A percentile compares a stretch with the other conserved stretches of the same genome.
phyloP scores from a whole-genome alignment of 1,139 yeast genomes.

The Geotrichum citri-aurantii region DNA sequence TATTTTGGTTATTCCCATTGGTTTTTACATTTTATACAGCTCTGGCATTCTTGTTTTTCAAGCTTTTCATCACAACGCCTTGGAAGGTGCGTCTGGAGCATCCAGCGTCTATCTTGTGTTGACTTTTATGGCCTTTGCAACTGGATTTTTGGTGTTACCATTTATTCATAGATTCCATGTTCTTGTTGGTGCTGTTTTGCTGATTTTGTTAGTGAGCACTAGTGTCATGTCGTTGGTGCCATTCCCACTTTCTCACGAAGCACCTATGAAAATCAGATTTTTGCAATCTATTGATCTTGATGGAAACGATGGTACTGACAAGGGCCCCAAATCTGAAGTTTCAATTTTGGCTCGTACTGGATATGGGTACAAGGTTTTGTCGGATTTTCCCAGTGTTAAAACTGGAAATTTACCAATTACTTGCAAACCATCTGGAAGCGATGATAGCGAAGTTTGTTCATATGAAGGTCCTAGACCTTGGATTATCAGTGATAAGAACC shows the following conservation, averaged over 20 bases:
- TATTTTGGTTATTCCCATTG: slow-evolving; percentile 59
- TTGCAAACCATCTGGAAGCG: slow-evolving; percentile 34
- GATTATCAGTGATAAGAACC: slow-evolving; percentile 40
- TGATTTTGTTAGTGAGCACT: slow-evolving; percentile 38
- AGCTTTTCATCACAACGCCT: slow-evolving; percentile 63
- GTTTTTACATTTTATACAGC: slow-evolving; percentile 47
- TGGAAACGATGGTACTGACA: slow-evolving; percentile 22
- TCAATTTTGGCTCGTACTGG: slow-evolving; percentile 51
- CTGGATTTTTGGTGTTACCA: slow-evolving; percentile 60
- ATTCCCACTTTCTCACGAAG: slow-evolving; percentile 50
- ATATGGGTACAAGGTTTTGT: slow-evolving; percentile 40
- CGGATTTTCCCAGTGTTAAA: slow-evolving; percentile 62
- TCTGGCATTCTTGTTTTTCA: slow-evolving; percentile 47
- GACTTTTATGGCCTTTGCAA: slow-evolving; percentile 37
- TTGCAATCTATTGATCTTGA: slow-evolving; percentile 51
- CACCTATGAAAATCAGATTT: slow-evolving; percentile 68
- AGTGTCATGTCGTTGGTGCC: slow-evolving; percentile 38
- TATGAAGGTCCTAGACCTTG: slow-evolving; percentile 54
- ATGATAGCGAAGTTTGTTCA: slow-evolving; percentile 50
- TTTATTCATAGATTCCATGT: slow-evolving; percentile 65
- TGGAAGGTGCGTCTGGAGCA: slow-evolving; percentile 52
- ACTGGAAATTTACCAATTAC: slow-evolving; percentile 30
- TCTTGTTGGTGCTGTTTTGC: slow-evolving; percentile 41
- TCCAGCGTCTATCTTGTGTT: slow-evolving; percentile 45
- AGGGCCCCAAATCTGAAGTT: slow-evolving; percentile 36